Evolutionary conservation across 257 asterid species (phyloP).

Genomic region (Jaltomata sinuosa): DNA sequence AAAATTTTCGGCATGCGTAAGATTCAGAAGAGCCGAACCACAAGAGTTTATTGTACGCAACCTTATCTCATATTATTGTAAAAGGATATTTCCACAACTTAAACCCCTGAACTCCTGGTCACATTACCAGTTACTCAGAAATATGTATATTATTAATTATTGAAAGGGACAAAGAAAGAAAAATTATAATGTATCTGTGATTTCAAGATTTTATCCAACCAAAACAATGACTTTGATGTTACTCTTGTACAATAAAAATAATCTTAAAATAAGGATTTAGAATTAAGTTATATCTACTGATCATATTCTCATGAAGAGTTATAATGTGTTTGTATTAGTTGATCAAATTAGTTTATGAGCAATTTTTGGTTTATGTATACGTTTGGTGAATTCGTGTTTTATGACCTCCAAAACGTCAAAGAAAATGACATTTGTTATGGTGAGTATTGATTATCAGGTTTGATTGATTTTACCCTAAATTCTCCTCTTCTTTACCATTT

Average conservation of each 20-base stretch:
- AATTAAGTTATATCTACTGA: background rate
- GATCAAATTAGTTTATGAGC: too few relatives aligned
- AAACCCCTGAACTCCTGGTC: too few relatives aligned
- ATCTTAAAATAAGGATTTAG: background rate
- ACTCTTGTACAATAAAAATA: background rate
- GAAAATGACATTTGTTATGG: background rate
- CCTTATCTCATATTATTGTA: too few relatives aligned
- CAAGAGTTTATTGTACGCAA: too few relatives aligned
- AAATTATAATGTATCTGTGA: background rate
- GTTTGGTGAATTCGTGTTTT: background rate
- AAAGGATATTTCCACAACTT: too few relatives aligned
- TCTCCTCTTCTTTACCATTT: too few relatives aligned
- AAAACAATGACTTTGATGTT: background rate
- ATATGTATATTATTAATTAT: background rate
- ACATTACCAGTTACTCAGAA: too few relatives aligned
- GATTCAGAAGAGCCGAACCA: too few relatives aligned
- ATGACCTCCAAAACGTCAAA: background rate
- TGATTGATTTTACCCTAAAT: too few relatives aligned
- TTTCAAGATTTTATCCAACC: background rate
- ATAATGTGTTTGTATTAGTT: too few relatives aligned
- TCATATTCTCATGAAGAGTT: too few relatives aligned
- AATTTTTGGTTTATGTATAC: background rate
- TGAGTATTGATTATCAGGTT: background rate
- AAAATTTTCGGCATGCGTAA: too few relatives aligned
- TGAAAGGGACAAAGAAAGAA: background rate